Evolutionary conservation across 2,329 filamentous ascomycete species (phyloP), one percentile per base, ranked within the genome.

Genomic region (Balansia obtecta): DNA sequence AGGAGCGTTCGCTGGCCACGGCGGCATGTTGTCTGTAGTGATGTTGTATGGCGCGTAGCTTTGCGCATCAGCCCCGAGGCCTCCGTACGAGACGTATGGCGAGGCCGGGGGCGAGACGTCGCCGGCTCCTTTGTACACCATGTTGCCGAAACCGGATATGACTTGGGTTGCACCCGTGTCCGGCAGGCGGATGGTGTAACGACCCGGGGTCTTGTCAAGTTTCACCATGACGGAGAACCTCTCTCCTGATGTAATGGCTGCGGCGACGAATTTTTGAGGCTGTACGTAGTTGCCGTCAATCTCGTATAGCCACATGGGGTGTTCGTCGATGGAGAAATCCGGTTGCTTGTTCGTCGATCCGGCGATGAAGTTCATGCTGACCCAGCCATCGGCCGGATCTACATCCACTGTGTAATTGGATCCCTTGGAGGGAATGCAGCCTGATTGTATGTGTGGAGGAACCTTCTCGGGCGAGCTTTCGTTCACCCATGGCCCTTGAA

Each of bases 231-330:
- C 65, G 0, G 68, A 65, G 45, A 67, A 65, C 9, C 70, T 65
- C 46, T 69, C 63, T 11, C 71, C 70, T 34, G 61, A 52, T 52
- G 41, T 46, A n/a, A 1, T 27, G 27, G 37, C 42, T 2, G 37
- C 60, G 16, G 69, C 63, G 27, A 63, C 50, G 8, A 49, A 42
- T 3, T 7, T 27, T 27, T 46, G 51, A 0, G 70, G 70, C 40
- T 67, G 59, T 13, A 73, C 63, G 50, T 66, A 72, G 22, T 62
- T 60, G 1, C 71, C 71, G 50, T 73, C 70, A 18, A 68, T 61
- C 12, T 66, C 68, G 47, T 71, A 73, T 8, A 73, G 57, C 50
- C 62, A 69, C 61, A 73, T 63, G 2, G 64, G 61, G 51, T 72
- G 70, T 44, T 67, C 63, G 53, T 73, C 70, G 32, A 73, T 68